Base-by-base conservation (phyloP, 2,329 filamentous ascomycete species). In the Phaeophleospora eucalypticola region DNA sequence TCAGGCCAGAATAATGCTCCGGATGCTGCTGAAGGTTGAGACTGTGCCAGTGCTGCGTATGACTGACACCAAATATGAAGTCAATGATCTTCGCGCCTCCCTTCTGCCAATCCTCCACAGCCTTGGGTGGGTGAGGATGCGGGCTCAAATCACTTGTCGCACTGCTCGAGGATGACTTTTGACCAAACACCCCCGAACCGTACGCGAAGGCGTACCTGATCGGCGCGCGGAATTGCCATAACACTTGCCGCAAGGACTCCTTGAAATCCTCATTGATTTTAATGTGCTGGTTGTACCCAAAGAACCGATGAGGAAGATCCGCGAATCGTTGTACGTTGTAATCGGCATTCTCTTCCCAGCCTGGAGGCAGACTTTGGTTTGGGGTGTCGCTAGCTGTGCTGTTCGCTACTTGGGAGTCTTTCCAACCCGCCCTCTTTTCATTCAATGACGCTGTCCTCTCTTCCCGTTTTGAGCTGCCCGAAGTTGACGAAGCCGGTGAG, bases 161-260 rank as follows among this genome's bases (percentile, higher is more conserved):
- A 36, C 72, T 67, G 32, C 65, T 65, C 35, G 67, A 65, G 6
- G 52, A 52, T 8, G 58, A 56, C 56, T 78, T 78, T 66, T 98
- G 93, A 0, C 90, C 83, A 63, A 98, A 98, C 8, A 98, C 93
- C 3, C 93, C 93, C 4, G 91, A 97, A 17, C 93, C 93, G 64
- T 98, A 98, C 1, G 93, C 93, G 67, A 98, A 95, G 12, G 90
- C 91, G 72, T 97, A 97, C 46, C 90, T 83, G 57, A 98, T 95
- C 0, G 93, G 91, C 0, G 93, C 91, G 42, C 84, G 79, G 68
- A 98, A 97, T 61, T 94, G 82, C 80, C 89, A 93, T 17, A 96
- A 74, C 54, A 97, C 87, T 60, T 89, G 82, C 44, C 90, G 82
- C 60, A 98, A 71, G 10, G 85, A 85, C 68, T 96, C 87, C 64